Base-by-base conservation (phyloP, 1,284 basidiomycete genomes). In the Rhodotorula glutinis region DNA sequence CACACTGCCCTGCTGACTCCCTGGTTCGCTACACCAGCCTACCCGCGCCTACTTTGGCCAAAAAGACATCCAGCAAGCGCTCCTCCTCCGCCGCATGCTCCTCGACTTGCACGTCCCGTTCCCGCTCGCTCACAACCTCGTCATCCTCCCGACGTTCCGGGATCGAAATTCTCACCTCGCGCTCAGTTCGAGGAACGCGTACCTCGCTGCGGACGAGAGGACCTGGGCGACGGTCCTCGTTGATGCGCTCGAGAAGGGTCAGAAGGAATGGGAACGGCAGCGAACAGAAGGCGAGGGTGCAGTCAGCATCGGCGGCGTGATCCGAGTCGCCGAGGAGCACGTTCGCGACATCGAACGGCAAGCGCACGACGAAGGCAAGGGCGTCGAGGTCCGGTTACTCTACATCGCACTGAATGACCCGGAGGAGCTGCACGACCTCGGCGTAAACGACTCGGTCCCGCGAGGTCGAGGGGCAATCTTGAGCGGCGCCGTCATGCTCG, bases 21-120 rank as follows among this genome's bases (percentile, higher is more conserved):
- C 10, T 7, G 11, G 4, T 1, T 16, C 21, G 23, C 29, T 17
- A 2, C 9, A 9, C n/a, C 75, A 93, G 90, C 95, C 95, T 3
- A 91, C 91, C 60, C 85, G 87, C 65, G 87, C 91, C 29, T 98
- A 98, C 79, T 97, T 98, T 76, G 95, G 96, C 0, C 95, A 98
- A 79, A 98, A 98, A 79, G 95, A 98, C 77, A 97, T 98, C 63
- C 95, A 98, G 78, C 95, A 98, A 78, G 91, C 90, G 0, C 80
- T 98, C 13, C 80, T 98, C 27, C 83, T 98, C 29, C 87, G 89
- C 53, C 87, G 89, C n/a, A 83, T 98, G 78, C 85, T 86, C 59
- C 81, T 83, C 41, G 95, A 98, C 78, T 83, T 98, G 2, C 85
- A 95, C 25, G 80, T 93, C 21, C 80, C 88, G 10, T 84, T 91